phyloP scores from a whole-genome alignment of 768 basidiomycete genomes.

The Lentinula raphanica region DNA sequence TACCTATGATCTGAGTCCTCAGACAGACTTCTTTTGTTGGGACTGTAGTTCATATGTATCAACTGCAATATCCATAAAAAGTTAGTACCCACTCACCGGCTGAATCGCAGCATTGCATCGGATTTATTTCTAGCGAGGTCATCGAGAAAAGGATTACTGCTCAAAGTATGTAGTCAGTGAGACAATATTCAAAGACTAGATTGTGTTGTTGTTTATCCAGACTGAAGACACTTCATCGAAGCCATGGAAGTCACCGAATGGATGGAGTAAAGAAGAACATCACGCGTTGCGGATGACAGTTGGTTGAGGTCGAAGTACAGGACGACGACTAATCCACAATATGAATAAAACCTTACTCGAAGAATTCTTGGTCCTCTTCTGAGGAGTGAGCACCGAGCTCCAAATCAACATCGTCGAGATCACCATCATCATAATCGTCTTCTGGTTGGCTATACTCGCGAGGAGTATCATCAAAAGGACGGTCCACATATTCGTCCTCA shows the following conservation, averaged over 20 bases:
- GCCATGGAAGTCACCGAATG: too few species aligned
- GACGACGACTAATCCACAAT: neutral
- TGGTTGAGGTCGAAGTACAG: too few species aligned
- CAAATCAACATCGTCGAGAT: slow-evolving; percentile 18
- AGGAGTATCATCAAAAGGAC: neutral
- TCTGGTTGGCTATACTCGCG: slow-evolving; percentile 18
- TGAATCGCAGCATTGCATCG: slow-evolving; percentile 2
- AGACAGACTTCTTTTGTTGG: neutral
- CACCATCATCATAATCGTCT: slow-evolving; percentile 26
- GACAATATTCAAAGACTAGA: neutral
- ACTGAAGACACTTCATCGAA: too few species aligned
- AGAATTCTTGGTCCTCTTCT: slow-evolving; percentile 11
- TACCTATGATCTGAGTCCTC: neutral
- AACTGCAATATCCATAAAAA: neutral
- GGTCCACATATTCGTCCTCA: slow-evolving; percentile 11
- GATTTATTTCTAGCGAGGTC: neutral
- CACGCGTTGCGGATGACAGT: too few species aligned
- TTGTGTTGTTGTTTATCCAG: too few species aligned
- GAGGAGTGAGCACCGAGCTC: neutral
- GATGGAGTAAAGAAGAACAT: too few species aligned
- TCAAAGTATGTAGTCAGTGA: neutral
- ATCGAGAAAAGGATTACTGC: neutral
- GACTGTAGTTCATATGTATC: neutral
- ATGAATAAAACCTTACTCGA: neutral
- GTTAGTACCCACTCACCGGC: neutral